Percentiles rank a stretch among this genome's conserved stretches.
Conservation (phyloP, 2,329 filamentous ascomycete species). For the Penicillium sp. region DNA sequence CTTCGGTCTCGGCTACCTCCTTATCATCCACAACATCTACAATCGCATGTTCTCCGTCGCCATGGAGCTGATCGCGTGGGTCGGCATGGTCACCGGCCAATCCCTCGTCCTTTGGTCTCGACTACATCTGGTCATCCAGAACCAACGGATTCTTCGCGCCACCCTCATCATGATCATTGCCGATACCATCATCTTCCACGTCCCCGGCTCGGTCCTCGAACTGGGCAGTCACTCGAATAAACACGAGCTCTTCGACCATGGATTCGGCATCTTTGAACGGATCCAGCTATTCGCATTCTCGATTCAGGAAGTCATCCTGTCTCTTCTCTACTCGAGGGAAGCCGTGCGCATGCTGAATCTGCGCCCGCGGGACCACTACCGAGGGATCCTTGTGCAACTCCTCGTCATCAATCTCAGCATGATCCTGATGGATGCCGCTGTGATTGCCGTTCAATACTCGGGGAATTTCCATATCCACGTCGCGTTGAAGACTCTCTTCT, state of each 20-base stretch:
- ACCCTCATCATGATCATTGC: constrained; percentile 44
- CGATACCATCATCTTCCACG: constrained; percentile 39
- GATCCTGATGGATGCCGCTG: constrained; percentile 41
- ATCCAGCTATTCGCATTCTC: constrained; percentile 52
- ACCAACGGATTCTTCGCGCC: constrained; percentile 29
- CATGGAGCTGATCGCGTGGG: constrained; percentile 42
- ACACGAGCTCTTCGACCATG: constrained; percentile 22
- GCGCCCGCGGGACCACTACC: constrained; percentile 36
- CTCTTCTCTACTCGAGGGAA: constrained; percentile 48
- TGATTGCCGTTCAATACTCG: constrained; percentile 40
- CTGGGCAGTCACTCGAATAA: constrained; percentile 33
- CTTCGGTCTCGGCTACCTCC: constrained; percentile 43
- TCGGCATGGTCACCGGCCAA: constrained; percentile 45
- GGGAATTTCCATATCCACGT: constrained; percentile 42
- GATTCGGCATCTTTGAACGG: constrained; percentile 46
- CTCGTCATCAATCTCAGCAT: constrained; percentile 45
- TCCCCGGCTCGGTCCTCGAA: constrained; percentile 40
- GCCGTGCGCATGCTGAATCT: constrained; percentile 46
- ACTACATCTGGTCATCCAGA: constrained; percentile 42
- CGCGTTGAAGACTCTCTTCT: constrained; percentile 41
- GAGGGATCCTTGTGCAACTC: constrained; percentile 42
- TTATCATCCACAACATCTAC: constrained; percentile 40
- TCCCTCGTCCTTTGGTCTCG: constrained; percentile 47
- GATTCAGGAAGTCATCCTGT: constrained; percentile 50
- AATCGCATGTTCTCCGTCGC: constrained; percentile 35